Evolutionary conservation across 352 stramenopile species (phyloP), one percentile per base, ranked within the genome.

Genomic region (Pythium apleroticum): DNA sequence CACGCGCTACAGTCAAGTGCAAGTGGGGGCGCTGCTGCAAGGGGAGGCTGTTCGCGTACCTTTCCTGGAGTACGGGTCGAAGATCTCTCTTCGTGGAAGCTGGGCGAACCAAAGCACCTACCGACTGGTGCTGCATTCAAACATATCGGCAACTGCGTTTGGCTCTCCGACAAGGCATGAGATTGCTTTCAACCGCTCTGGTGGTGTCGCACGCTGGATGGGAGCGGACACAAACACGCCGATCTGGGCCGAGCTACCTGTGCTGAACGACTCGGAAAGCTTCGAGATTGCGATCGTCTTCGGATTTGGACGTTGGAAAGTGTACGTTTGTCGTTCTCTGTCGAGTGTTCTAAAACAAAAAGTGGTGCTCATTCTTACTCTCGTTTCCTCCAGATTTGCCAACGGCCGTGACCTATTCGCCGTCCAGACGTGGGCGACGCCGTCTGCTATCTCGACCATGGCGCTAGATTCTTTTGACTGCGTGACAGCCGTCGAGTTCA

Each of bases 401-500:
- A 67, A 72, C 24, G 28, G 31, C 11, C 33, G 37, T 35, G 48
- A 52, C 15, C 7, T 66, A 12, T 15, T 71, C 5, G 50, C 55
- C 22, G 46, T 72, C 12, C 35, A 60, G 20, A 57, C 39, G n/a
- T 22, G 14, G 11, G 6, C 50, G n/a, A 8, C 22, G 4, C 59
- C 65, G 1, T 39, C 57, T 4, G 12, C 30, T 17, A 24, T 72
- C n/a, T 33, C 28, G 3, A 49, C 35, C 20, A 10, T 68, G 33
- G 60, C 53, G 5, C 17, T 30, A 4, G 28, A 43, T 12, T 68
- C 28, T 5, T 68, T 72, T 35, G 43, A 20, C n/a, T 73, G 66
- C 43, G 52, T 73, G 17, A 63, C 60, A 2, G 50, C 60, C 1
- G 57, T 73, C 9, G 60, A 46, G 3, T 58, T 72, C 31, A 24